Conservation (phyloP, 73 alveolate genomes). For the Vitrella brassicaformis region DNA sequence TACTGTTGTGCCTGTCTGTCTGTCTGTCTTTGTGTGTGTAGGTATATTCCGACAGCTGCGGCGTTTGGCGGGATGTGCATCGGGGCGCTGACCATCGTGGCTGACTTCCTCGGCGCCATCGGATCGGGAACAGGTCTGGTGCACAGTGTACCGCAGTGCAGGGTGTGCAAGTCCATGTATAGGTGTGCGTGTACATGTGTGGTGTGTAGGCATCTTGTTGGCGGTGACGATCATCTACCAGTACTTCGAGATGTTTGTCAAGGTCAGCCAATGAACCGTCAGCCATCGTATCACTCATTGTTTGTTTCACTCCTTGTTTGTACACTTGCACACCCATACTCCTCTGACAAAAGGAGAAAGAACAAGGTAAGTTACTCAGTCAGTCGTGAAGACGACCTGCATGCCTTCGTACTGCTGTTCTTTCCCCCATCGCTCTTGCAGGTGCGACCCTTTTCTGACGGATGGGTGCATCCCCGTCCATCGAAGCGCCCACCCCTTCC, state of each 20-base stretch:
- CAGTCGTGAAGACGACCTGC: no score
- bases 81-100: constrained; percentile 83
- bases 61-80: constrained; percentile 75
- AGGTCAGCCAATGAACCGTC: no score
- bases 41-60: constrained; percentile 71
- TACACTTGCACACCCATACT: no score
- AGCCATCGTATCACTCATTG: no score
- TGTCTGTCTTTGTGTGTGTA: constrained; percentile 6
- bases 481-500: background rate
- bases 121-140: constrained; percentile 51
- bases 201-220: constrained; percentile 16
- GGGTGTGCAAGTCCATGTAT: background rate
- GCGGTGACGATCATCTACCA: constrained; percentile 86
- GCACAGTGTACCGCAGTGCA: background rate
- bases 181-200: no score
- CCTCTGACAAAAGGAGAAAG: background rate
- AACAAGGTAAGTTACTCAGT: background rate
- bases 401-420: no score
- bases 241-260: constrained; percentile 85
- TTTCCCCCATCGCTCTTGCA: no score
- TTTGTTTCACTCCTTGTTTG: no score
- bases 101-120: constrained; percentile 76
- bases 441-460: no score
- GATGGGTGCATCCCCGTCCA: background rate
- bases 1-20: constrained; percentile 2